phyloP scores from a whole-genome alignment of 2,329 filamentous ascomycete species.

The Coleophoma eucalyptorum region DNA sequence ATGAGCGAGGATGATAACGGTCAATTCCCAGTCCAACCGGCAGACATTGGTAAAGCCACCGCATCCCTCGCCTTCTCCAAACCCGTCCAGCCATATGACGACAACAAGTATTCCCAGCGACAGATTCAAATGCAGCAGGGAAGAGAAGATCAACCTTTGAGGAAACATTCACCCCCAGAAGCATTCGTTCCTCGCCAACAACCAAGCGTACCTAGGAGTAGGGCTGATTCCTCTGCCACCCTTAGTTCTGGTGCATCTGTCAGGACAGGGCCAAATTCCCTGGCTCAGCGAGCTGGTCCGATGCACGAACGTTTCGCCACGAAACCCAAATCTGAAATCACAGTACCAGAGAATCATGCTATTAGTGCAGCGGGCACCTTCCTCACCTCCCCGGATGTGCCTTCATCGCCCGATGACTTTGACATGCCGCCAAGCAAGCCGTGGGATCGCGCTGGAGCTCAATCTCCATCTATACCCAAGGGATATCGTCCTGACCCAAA shows the following conservation, averaged over 20 bases:
- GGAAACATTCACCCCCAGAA: slow-evolving; percentile 21
- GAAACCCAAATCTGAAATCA: slow-evolving; percentile 7
- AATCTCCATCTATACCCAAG: slow-evolving; percentile 16
- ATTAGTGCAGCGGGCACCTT: slow-evolving; percentile 15
- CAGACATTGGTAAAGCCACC: slow-evolving; percentile 79
- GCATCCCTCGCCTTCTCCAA: slow-evolving; percentile 70
- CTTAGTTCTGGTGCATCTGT: slow-evolving; percentile 30
- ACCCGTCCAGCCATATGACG: slow-evolving; percentile 73
- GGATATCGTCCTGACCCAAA: slow-evolving; percentile 18
- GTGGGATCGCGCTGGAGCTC: slow-evolving; percentile 3
- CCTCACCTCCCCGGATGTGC: slow-evolving; percentile 18
- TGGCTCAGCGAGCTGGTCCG: slow-evolving; percentile 30
- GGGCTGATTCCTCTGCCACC: slow-evolving; percentile 42
- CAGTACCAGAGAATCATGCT: slow-evolving; percentile 11
- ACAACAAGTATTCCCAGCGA: slow-evolving; percentile 78
- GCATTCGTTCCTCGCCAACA: slow-evolving; percentile 18
- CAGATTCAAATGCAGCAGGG: slow-evolving; percentile 78
- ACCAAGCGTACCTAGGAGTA: slow-evolving; percentile 32
- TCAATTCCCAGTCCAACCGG: slow-evolving; percentile 64
- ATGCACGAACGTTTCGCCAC: slow-evolving; percentile 15
- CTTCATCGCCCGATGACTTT: slow-evolving; percentile 10
- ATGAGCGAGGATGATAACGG: slow-evolving; percentile 71
- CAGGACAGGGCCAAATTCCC: slow-evolving; percentile 45
- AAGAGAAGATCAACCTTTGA: slow-evolving; percentile 53
- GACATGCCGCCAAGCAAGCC: slow-evolving; percentile 4